Evolutionary conservation across 345 rosid genomes (phyloP).

Genomic region (Hibiscus syriacus): DNA sequence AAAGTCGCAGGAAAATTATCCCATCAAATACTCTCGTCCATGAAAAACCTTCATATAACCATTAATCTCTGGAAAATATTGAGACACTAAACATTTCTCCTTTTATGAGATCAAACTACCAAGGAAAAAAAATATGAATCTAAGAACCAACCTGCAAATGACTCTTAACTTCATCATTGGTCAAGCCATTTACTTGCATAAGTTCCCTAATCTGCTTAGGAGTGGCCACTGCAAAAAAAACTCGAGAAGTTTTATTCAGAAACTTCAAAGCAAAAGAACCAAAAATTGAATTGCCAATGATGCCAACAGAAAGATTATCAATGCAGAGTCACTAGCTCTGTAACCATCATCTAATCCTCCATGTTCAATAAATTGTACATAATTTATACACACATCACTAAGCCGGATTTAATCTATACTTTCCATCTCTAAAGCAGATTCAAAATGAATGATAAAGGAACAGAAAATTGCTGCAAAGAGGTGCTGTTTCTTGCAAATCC

Average conservation of each 20-base stretch:
- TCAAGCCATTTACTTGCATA: no score
- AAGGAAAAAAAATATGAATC: not conserved
- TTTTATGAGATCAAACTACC: not conserved
- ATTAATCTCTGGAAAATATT: no score
- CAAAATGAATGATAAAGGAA: not conserved
- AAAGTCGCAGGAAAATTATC: slow-evolving; percentile 14
- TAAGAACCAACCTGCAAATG: slow-evolving; percentile 70
- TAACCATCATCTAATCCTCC: no score
- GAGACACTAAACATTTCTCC: not conserved
- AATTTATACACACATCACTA: not conserved
- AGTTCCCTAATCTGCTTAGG: no score
- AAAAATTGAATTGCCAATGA: not conserved
- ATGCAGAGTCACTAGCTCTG: no score
- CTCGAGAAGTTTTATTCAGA: not conserved
- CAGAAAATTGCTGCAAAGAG: not conserved
- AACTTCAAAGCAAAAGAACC: slow-evolving; percentile 4
- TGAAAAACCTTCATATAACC: not conserved
- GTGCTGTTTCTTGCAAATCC: not conserved
- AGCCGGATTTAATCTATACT: not conserved
- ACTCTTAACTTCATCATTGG: no score
- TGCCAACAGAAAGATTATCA: not conserved
- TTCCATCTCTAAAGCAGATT: not conserved
- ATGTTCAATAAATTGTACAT: no score
- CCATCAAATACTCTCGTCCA: slow-evolving; percentile 1
- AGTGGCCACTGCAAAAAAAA: slow-evolving; percentile 45